These are phyloP conservation scores for Blastocystis sp. DNA, from an alignment of 352 stramenopile genomes.

Conservation along the genomic window DNA sequence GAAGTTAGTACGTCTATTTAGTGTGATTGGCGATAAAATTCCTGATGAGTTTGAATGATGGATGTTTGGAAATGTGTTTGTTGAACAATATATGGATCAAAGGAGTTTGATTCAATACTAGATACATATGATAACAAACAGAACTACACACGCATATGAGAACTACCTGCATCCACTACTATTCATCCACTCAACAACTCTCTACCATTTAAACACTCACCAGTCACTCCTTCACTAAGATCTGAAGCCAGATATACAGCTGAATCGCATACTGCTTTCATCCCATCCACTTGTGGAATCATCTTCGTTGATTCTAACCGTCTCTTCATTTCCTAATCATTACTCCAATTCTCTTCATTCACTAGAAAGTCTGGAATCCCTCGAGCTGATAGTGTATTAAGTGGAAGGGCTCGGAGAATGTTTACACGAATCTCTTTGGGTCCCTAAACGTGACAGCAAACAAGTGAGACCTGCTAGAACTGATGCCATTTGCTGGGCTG, in stretches of 20 bases:
- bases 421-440: constrained; percentile 5
- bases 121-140: too few relatives aligned
- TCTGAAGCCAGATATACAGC: neutral
- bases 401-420: constrained; percentile 9
- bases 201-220: constrained; percentile 11
- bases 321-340: constrained; percentile 37
- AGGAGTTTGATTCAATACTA: too few relatives aligned
- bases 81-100: too few relatives aligned
- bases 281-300: neutral
- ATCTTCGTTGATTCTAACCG: neutral
- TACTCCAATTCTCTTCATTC: neutral
- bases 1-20: neutral
- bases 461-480: neutral
- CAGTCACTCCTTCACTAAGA: constrained; percentile 4
- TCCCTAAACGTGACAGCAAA: neutral
- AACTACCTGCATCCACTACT: constrained; percentile 11
- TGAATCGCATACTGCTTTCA: neutral
- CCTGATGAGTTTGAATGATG: too few relatives aligned
- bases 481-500: neutral
- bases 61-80: too few relatives aligned
- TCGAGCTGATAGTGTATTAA: constrained; percentile 33
- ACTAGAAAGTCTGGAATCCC: constrained; percentile 40
- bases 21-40: neutral
- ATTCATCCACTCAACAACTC: neutral
- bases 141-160: too few relatives aligned